Evolutionary conservation across 352 stramenopile species (phyloP).

Genomic region (Thraustochytrium sp.): DNA sequence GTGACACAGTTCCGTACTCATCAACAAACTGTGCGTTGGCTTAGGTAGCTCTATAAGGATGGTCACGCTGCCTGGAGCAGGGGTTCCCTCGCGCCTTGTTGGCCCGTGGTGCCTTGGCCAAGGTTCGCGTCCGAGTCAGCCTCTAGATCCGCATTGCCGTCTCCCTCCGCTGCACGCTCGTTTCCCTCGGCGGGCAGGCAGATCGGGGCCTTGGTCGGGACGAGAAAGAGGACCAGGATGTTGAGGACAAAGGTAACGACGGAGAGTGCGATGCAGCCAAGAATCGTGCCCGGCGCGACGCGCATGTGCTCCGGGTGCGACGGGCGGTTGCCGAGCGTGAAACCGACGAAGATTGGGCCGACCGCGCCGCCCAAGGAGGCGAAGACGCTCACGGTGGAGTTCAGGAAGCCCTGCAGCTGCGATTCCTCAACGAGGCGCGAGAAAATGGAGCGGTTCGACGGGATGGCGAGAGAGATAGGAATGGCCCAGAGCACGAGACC

Average conservation of each 20-base stretch:
- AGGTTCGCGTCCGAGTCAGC: no score
- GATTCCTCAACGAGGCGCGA: slow-evolving; percentile 9
- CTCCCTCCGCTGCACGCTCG: neutral
- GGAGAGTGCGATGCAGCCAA: neutral
- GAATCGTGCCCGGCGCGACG: neutral
- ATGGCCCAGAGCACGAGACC: neutral
- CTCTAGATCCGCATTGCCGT: neutral
- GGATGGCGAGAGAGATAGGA: neutral
- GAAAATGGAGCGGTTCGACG: slow-evolving; percentile 15
- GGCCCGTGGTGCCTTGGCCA: no score
- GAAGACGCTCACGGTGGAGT: slow-evolving; percentile 2
- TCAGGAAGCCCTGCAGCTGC: neutral
- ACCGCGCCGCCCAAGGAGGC: neutral
- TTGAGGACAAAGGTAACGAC: neutral
- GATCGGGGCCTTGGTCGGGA: neutral
- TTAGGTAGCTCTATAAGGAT: no score
- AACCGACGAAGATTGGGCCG: neutral
- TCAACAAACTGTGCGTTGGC: no score
- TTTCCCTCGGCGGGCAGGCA: neutral
- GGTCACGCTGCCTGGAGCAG: no score
- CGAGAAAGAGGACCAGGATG: neutral
- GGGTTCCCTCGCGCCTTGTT: no score
- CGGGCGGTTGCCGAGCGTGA: slow-evolving; percentile 7
- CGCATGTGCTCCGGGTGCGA: neutral
- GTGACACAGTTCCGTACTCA: no score